phyloP scores from a whole-genome alignment of 2,329 filamentous ascomycete genomes.

The Tolypocladium ovalisporum region DNA sequence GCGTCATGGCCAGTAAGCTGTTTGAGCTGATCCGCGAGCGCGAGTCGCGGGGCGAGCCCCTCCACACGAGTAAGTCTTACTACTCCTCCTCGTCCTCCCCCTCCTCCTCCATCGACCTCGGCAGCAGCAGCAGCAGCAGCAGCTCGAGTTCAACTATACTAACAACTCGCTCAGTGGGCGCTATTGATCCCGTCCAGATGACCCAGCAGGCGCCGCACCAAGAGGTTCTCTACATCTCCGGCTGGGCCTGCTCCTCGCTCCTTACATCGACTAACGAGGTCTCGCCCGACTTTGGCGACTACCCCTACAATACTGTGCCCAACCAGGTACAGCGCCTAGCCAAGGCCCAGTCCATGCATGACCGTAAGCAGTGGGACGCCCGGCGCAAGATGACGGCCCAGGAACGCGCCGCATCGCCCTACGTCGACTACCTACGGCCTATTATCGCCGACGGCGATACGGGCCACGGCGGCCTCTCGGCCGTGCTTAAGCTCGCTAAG shows the following conservation, averaged over 20 bases:
- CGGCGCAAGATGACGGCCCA: conserved; percentile 67
- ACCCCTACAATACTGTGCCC: conserved; percentile 97
- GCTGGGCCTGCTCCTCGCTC: conserved; percentile 93
- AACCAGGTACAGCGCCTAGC: conserved; percentile 95
- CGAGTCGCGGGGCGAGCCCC: conserved; percentile 67
- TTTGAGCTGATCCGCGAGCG: conserved; percentile 80
- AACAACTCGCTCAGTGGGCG: conserved; percentile 58
- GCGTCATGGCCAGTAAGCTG: conserved; percentile 87
- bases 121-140: no score
- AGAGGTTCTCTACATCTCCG: conserved; percentile 90
- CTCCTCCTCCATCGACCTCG: no score
- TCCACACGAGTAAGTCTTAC: conserved; percentile 73
- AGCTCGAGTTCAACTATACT: no score
- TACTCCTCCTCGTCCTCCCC: neutral
- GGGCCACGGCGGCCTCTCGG: conserved; percentile 83
- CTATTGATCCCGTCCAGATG: conserved; percentile 99
- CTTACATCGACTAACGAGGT: conserved; percentile 94
- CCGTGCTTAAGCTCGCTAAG: conserved; percentile 92
- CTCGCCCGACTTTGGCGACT: conserved; percentile 94
- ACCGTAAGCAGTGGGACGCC: conserved; percentile 87
- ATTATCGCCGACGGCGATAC: conserved; percentile 97
- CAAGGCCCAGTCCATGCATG: conserved; percentile 94
- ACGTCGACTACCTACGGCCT: conserved; percentile 83
- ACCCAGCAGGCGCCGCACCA: conserved; percentile 95
- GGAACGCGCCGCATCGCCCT: conserved; percentile 65